Evolutionary conservation across 2,329 filamentous ascomycete species (phyloP).

Genomic region (Myotisia sp.): DNA sequence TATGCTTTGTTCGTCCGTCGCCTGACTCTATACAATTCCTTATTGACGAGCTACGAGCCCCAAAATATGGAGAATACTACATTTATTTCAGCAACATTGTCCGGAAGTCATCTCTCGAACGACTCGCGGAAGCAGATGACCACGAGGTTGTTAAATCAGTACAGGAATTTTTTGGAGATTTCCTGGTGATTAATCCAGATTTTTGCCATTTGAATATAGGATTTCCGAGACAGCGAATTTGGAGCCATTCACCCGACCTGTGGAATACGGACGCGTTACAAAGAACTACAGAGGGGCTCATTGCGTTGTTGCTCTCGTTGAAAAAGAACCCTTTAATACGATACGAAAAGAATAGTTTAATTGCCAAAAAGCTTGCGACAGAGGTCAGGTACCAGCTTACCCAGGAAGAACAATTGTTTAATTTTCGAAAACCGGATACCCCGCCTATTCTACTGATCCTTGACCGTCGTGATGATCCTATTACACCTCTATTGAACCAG

Average conservation of each 20-base stretch:
- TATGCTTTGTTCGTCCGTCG: slow-evolving; percentile 86
- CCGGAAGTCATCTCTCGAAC: slow-evolving; percentile 88
- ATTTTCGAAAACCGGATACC: slow-evolving; percentile 89
- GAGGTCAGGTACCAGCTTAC: slow-evolving; percentile 87
- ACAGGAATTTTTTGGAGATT: slow-evolving; percentile 95
- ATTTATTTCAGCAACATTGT: slow-evolving; percentile 96
- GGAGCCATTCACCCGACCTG: slow-evolving; percentile 65
- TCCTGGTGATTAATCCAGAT: slow-evolving; percentile 86
- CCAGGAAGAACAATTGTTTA: slow-evolving; percentile 91
- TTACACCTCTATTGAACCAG: slow-evolving; percentile 85
- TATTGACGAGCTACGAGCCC: slow-evolving; percentile 88
- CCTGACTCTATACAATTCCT: slow-evolving; percentile 83
- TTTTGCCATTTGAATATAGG: slow-evolving; percentile 67
- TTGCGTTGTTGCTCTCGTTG: slow-evolving; percentile 70
- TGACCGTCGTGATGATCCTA: slow-evolving; percentile 83
- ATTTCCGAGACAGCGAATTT: slow-evolving; percentile 61
- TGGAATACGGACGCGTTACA: slow-evolving; percentile 88
- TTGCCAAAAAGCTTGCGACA: slow-evolving; percentile 84
- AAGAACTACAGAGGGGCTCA: slow-evolving; percentile 69
- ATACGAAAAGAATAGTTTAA: slow-evolving; percentile 77
- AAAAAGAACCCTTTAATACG: slow-evolving; percentile 96
- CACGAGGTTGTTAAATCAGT: slow-evolving; percentile 91
- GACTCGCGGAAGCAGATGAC: slow-evolving; percentile 88
- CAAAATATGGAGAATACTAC: slow-evolving; percentile 94
- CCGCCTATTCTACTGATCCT: slow-evolving; percentile 82